Conservation (phyloP, 495 filamentous ascomycete species). For the Collariella sp. region DNA sequence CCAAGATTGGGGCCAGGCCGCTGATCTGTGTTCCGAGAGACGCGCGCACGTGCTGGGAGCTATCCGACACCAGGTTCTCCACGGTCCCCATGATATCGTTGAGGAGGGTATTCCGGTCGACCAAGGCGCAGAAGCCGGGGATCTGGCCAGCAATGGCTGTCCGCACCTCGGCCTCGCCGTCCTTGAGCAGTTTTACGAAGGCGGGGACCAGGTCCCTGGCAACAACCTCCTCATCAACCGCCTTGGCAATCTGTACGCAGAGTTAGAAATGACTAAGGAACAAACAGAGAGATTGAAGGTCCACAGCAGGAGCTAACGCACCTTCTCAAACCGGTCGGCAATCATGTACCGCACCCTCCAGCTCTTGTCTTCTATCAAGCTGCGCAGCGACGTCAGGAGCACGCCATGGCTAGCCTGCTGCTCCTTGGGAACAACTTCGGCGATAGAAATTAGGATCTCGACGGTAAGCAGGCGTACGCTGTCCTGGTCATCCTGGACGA, state of each 20-base stretch:
- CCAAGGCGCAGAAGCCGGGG: constrained; percentile 84
- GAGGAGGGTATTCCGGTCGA: constrained; percentile 79
- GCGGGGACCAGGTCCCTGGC: constrained; percentile 88
- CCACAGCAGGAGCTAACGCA: constrained; percentile 24
- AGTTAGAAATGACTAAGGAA: too few species aligned
- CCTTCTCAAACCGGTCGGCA: constrained; percentile 96
- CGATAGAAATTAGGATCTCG: constrained; percentile 91
- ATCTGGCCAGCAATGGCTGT: constrained; percentile 97
- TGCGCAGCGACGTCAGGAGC: constrained; percentile 79
- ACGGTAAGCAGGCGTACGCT: constrained; percentile 94
- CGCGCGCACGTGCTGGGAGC: constrained; percentile 92
- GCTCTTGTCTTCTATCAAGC: constrained; percentile 95
- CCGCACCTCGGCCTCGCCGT: constrained; percentile 93
- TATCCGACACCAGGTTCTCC: constrained; percentile 91
- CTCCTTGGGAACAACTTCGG: constrained; percentile 95
- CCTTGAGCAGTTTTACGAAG: constrained; percentile 95
- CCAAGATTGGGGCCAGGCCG: constrained; percentile 90
- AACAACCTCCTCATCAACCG: constrained; percentile 94
- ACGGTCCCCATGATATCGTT: constrained; percentile 96
- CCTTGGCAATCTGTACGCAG: constrained; percentile 76
- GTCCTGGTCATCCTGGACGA: constrained; percentile 92
- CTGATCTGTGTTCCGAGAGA: constrained; percentile 95
- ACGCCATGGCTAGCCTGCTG: constrained; percentile 95
- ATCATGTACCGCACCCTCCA: constrained; percentile 99
- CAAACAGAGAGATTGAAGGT: too few species aligned